These are phyloP conservation scores for Dendrobium officinale DNA, from an alignment of 106 monocot genomes.

Conservation along the genomic window DNA sequence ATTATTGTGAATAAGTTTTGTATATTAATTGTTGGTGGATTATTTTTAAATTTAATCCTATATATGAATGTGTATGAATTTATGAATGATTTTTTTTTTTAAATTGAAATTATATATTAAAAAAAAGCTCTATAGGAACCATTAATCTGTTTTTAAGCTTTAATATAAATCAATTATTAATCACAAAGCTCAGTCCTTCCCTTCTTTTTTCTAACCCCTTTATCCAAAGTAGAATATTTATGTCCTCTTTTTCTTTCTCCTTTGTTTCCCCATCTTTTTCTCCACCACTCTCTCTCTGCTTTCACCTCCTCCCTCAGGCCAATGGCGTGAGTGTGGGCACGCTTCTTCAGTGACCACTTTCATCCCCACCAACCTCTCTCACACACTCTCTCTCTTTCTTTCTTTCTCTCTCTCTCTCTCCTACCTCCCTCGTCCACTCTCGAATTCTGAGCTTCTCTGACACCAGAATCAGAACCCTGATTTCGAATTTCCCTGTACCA, in stretches of 20 bases:
- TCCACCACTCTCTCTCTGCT: neutral
- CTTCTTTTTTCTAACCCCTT: neutral
- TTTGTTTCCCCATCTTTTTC: neutral
- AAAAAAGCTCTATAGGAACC: neutral
- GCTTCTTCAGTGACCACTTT: constrained; percentile 6
- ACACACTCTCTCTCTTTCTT: constrained; percentile 11
- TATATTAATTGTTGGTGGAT: too few species aligned
- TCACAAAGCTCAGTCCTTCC: neutral
- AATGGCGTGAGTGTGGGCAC: constrained; percentile 12
- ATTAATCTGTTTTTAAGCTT: too few species aligned
- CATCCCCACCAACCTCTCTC: neutral
- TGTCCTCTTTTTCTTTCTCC: neutral
- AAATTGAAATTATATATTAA: neutral
- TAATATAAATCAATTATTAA: neutral
- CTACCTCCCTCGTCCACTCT: neutral
- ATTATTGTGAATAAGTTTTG: too few species aligned
- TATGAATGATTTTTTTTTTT: too few species aligned
- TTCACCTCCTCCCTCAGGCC: neutral
- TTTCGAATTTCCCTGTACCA: constrained; percentile 12
- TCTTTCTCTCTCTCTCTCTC: constrained; percentile 13
- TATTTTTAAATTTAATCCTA: too few species aligned
- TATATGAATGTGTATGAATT: too few species aligned
- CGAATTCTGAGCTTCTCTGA: constrained; percentile 17
- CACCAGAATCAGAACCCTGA: constrained; percentile 30
- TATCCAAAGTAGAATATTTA: constrained; percentile 4